Percentiles rank a stretch among this genome's conserved stretches.
phyloP scores from a whole-genome alignment of 345 rosid genomes.

The Schrenkiella parvula region DNA sequence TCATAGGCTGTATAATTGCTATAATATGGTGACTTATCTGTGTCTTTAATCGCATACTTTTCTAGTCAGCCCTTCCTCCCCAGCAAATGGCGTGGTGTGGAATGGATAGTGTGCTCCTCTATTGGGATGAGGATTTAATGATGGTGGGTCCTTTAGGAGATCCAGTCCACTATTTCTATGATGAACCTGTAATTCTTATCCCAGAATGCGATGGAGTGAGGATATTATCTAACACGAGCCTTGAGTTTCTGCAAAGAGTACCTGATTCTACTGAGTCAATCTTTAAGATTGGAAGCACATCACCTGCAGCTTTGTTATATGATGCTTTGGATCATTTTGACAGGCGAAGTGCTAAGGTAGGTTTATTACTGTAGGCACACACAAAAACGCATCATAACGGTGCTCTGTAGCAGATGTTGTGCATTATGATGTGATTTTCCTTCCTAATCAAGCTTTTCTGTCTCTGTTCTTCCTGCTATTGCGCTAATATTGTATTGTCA shows the following conservation, averaged over 20 bases:
- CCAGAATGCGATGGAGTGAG: constrained; percentile 99
- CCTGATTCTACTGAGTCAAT: constrained; percentile 94
- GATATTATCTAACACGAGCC: constrained; percentile 71
- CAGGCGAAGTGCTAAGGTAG: constrained; percentile 88
- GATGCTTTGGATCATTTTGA: constrained; percentile 99
- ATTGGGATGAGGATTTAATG: constrained; percentile 90
- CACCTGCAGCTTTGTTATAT: constrained; percentile 82
- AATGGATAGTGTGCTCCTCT: constrained; percentile 82
- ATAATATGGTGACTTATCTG: neutral
- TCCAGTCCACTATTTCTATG: constrained; percentile 74
- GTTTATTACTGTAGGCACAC: neutral
- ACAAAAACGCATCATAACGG: neutral
- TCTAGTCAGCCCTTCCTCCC: constrained; percentile 92
- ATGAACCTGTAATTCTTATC: constrained; percentile 78
- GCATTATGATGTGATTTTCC: neutral
- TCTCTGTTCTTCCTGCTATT: neutral
- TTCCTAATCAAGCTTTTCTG: no score
- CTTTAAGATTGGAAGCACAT: constrained; percentile 94
- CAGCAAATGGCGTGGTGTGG: constrained; percentile 99
- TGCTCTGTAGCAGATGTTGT: neutral
- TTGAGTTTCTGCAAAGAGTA: constrained; percentile 93
- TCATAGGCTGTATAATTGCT: neutral
- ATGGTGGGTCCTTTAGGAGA: constrained; percentile 95
- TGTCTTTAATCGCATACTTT: neutral
- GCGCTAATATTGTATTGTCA: neutral